A percentile compares a stretch with the other conserved stretches of the same genome.
Conservation (phyloP, 306 rosid genomes). For the Prinsepia uniflora region DNA sequence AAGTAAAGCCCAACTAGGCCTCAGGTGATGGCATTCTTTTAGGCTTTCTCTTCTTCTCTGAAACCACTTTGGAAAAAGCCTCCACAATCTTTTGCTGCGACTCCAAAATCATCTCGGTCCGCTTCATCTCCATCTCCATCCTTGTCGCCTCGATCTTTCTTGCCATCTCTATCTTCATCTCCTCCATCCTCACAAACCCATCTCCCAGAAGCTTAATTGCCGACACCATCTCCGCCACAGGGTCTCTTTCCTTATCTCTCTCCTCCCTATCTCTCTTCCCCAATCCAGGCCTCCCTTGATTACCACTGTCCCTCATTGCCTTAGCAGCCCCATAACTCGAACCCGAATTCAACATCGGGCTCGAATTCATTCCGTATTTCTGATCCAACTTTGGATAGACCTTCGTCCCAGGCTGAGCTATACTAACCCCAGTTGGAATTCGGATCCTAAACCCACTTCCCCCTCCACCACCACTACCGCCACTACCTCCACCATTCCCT, state of each 20-base stretch:
- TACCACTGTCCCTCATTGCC: conserved; percentile 48
- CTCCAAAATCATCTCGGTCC: conserved; percentile 89
- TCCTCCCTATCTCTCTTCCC: conserved; percentile 38
- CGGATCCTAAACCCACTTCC: conserved; percentile 65
- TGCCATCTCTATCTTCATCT: conserved; percentile 98
- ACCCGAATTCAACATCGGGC: conserved; percentile 31
- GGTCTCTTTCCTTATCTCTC: conserved; percentile 49
- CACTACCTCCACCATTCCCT: conserved; percentile 2
- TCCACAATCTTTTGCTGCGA: conserved; percentile 87
- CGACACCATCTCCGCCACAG: conserved; percentile 61
- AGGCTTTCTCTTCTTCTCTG: conserved; percentile 67
- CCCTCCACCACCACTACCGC: conserved; percentile 20
- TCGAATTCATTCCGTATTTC: conserved; percentile 39
- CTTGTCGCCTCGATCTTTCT: conserved; percentile 80
- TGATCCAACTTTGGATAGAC: conserved; percentile 38
- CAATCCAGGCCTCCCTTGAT: conserved; percentile 29
- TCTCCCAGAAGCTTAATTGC: conserved; percentile 85
- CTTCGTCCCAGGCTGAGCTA: conserved; percentile 65
- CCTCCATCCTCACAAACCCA: conserved; percentile 89
- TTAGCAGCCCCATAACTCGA: conserved; percentile 37
- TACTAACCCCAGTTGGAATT: conserved; percentile 70
- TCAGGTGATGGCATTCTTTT: conserved; percentile 59
- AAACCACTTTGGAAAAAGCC: conserved; percentile 78
- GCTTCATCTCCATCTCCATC: conserved; percentile 97
- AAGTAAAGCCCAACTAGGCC: conserved; percentile 23